Percentiles rank a stretch among this genome's conserved stretches.
These are phyloP conservation scores for Phytomonas francai DNA, from an alignment of 208 protist genomes.

Conservation along the genomic window DNA sequence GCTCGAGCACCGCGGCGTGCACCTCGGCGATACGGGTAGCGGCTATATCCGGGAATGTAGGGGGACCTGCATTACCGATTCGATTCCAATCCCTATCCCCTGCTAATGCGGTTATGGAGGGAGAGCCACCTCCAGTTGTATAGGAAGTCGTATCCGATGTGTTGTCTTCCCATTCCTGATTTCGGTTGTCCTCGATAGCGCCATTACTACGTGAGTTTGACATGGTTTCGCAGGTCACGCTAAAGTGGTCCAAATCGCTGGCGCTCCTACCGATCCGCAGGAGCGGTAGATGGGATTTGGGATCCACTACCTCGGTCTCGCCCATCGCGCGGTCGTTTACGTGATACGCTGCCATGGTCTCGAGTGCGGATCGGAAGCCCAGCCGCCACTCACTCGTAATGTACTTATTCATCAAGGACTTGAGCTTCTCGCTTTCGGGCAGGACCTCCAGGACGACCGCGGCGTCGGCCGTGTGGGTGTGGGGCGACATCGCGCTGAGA, in stretches of 20 bases:
- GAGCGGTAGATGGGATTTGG: too few relatives aligned
- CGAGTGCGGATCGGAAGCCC: conserved; percentile 21
- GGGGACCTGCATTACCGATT: neutral
- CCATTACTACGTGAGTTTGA: too few relatives aligned
- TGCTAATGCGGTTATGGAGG: neutral
- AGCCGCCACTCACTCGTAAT: conserved; percentile 25
- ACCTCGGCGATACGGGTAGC: conserved; percentile 16
- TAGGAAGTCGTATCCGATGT: too few relatives aligned
- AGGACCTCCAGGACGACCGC: neutral
- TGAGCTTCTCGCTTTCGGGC: conserved; percentile 23
- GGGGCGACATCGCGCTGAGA: conserved; percentile 30
- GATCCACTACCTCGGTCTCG: neutral
- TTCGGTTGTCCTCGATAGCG: neutral
- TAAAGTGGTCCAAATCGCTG: too few relatives aligned
- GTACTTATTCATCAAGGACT: conserved; percentile 22
- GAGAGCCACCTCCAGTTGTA: neutral
- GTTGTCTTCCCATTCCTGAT: neutral
- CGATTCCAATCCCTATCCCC: too few relatives aligned
- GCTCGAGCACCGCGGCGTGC: conserved; percentile 42
- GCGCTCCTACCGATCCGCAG: too few relatives aligned
- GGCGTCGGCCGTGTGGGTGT: conserved; percentile 9
- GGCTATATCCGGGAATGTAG: conserved; percentile 7
- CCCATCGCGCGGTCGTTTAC: neutral
- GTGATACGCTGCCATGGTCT: conserved; percentile 7
- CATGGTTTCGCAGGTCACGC: too few relatives aligned